A percentile compares a stretch with the other conserved stretches of the same genome.
These are phyloP conservation scores for Colletotrichum siamense DNA, from an alignment of 2,329 filamentous ascomycete genomes.

Conservation along the genomic window DNA sequence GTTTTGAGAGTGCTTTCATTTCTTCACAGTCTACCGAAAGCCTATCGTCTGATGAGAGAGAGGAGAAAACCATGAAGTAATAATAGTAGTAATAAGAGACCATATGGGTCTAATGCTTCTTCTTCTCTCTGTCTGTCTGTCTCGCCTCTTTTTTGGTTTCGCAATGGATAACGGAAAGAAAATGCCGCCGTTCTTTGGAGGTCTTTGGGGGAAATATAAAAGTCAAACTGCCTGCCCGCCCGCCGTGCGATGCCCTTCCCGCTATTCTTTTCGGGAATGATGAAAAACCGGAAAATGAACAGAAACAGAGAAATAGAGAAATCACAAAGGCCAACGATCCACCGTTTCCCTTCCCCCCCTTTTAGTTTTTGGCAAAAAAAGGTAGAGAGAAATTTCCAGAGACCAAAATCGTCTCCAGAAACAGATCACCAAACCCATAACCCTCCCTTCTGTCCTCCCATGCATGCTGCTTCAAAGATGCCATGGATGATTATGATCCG, in stretches of 20 bases:
- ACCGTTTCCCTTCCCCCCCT: slow-evolving; percentile 2
- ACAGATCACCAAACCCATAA: not conserved
- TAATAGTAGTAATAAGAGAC: not conserved
- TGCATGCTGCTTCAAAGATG: slow-evolving; percentile 5
- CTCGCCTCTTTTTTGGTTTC: not conserved
- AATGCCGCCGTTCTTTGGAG: slow-evolving; percentile 2
- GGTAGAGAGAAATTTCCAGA: not conserved
- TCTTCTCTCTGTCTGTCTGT: not conserved
- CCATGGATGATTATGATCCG: slow-evolving; percentile 7
- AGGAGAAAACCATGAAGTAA: not conserved
- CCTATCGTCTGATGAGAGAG: not conserved
- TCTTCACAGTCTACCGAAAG: slow-evolving; percentile 7
- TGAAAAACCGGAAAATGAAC: slow-evolving; percentile 6
- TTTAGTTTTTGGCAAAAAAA: not conserved
- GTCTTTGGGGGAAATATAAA: not conserved
- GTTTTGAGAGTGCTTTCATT: not conserved
- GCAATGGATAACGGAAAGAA: not conserved
- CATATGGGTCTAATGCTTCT: slow-evolving; percentile 12
- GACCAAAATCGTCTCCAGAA: not conserved
- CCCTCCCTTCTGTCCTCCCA: not conserved
- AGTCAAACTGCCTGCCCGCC: slow-evolving; percentile 6
- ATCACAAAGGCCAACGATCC: slow-evolving; percentile 1
- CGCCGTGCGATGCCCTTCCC: slow-evolving; percentile 17
- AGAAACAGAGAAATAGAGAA: not conserved
- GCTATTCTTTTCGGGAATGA: slow-evolving; percentile 5